Evolutionary conservation across 371 early-diverging fungal species (phyloP), one percentile per base, ranked within the genome.

Genomic region (Mortierella sp.): DNA sequence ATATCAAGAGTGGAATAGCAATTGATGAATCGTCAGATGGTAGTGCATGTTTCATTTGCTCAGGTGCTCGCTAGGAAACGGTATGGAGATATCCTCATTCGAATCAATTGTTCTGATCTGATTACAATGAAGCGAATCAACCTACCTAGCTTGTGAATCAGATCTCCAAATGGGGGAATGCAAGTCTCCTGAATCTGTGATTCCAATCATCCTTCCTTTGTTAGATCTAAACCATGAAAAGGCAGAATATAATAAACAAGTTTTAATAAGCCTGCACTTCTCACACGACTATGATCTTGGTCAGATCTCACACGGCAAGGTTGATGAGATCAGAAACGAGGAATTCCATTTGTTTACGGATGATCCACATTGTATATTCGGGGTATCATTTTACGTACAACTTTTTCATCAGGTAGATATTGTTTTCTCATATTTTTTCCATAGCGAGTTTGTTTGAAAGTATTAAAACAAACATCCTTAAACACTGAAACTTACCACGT

Each of bases 341-440:
- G 81, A 81, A 81, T 81, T 81, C 81, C 81, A 80, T 81, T 81
- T 68, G 81, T 81, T 72, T 81, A 81, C 81, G 81, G 58, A 69
- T 65, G 67, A 74, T 81, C 81, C 81, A 81, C 81, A 81, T 75
- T 21, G 68, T 81, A 58, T 75, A 66, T 81, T 81, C 81, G 63
- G 81, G 81, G 76, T 81, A 81, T 81, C 81, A 75, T 81, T 81
- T 81, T 69, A 72, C 81, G 81, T 81, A 81, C 80, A 80, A 80
- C 80, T 80, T 71, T 69, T 80, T 80, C 80, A 80, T 80, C 80
- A 80, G 80, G 61, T 57, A 59, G 19, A 40, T 58, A 67, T 52
- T 5, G 5, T 16, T 58, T 58, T 60, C 28, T 66, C 76, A 70
- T 55, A 61, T 41, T 16, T 58, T 33, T 60, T 15, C 63, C 76